These are phyloP conservation scores for Dipteronia sinensis DNA, from an alignment of 345 rosid genomes.

Conservation along the genomic window DNA sequence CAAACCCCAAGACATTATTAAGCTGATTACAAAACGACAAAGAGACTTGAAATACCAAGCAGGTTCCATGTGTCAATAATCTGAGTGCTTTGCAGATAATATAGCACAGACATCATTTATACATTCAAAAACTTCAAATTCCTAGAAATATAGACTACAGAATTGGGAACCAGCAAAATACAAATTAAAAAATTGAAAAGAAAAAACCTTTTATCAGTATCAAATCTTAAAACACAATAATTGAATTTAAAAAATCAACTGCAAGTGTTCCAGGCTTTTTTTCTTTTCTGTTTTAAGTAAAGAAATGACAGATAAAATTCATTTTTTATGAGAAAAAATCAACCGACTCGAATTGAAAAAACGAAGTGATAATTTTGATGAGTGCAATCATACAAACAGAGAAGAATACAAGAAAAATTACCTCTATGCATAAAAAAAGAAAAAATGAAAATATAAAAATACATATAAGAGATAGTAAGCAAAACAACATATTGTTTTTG, in stretches of 20 bases:
- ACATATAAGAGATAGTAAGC: not conserved
- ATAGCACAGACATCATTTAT: not conserved
- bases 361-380: not conserved
- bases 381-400: not conserved
- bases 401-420: not conserved
- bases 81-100: slow-evolving; percentile 8
- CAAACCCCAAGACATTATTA: not conserved
- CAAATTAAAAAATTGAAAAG: not conserved
- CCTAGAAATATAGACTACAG: too few species aligned
- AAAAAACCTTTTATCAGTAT: not conserved
- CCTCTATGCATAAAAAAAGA: too few species aligned
- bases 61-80: slow-evolving; percentile 15
- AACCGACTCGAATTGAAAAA: not conserved
- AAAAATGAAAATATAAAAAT: too few species aligned
- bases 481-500: not conserved
- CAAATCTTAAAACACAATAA: slow-evolving; percentile 1
- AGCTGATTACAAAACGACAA: slow-evolving; percentile 2
- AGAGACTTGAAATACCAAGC: not conserved
- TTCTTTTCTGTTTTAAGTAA: not conserved
- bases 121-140: too few species aligned
- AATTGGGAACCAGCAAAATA: not conserved
- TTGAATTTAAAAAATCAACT: not conserved
- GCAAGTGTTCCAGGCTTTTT: not conserved
- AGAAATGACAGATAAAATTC: slow-evolving; percentile 10
- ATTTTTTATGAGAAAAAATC: not conserved